Base-by-base conservation (phyloP, 1,284 basidiomycete genomes). In the Ustilago tritici region DNA sequence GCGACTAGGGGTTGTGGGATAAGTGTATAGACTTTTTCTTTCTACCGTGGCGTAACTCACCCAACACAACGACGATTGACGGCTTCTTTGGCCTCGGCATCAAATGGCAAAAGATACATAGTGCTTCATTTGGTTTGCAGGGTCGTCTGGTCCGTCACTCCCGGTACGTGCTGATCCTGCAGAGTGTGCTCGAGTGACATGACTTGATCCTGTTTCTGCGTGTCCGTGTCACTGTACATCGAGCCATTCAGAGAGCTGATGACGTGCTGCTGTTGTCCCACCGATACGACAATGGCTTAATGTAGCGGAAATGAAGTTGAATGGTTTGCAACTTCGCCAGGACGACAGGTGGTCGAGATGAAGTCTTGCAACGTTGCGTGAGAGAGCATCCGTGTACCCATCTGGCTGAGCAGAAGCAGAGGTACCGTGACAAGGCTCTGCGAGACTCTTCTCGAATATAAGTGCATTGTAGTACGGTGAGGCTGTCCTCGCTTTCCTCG, bases 271-370 rank as follows among this genome's bases (percentile, higher is more conserved):
- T 31, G 49, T 50, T n/a, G 38, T 43, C 59, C 65, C 65, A 58
- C 60, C 55, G 17, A 15, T 50, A 10, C 49, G 49, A 50, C 23
- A 3, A 14, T 14, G 8, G 49, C 11, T 50, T 32, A 17, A 4
- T 9, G 46, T 41, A 49, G 38, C 19, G 8, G 56, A 59, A 19
- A 52, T 63, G 47, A 49, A 67, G 49, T 40, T 28, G 36, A 10
- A 40, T 46, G 28, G 31, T 50, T 36, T 55, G 58, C 46, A 11
- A 28, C 46, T 57, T 67, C 65, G 65, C 47, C 60, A 68, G 28
- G 34, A 58, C 65, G 59, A 64, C 53, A 49, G 36, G 14, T 28
- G 41, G 9, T 49, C 31, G 43, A 60, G 35, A 60, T 58, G 52
- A 63, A 59, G 15, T 17, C 32, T 19, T 31, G 41, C 12, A 38